phyloP scores from a whole-genome alignment of 2,329 filamentous ascomycete genomes.

The Aspergillus flavus region DNA sequence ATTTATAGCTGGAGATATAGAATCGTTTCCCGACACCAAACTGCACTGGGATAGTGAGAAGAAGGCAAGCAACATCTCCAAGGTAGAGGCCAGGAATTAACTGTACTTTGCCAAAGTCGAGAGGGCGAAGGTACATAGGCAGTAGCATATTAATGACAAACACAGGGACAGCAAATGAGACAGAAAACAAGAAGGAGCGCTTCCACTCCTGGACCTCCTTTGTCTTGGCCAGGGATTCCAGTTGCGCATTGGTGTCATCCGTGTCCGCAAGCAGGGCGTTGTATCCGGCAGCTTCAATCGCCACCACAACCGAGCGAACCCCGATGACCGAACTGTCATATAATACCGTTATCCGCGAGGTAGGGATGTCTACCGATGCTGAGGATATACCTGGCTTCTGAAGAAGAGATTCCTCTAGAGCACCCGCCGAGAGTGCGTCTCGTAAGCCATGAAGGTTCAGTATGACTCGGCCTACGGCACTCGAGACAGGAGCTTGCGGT shows the following conservation, averaged over 20 bases:
- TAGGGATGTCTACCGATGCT: conserved; percentile 73
- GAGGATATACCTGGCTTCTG: conserved; percentile 71
- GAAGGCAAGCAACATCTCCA: conserved; percentile 81
- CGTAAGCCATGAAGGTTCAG: conserved; percentile 83
- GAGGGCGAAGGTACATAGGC: conserved; percentile 75
- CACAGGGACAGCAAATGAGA: conserved; percentile 84
- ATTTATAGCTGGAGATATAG: conserved; percentile 91
- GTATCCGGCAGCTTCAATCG: conserved; percentile 78
- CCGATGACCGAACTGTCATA: conserved; percentile 74
- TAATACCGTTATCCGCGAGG: conserved; percentile 71
- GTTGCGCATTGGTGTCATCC: conserved; percentile 94
- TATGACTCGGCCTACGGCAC: conserved; percentile 65
- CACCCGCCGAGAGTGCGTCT: conserved; percentile 70
- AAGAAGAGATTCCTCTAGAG: conserved; percentile 69
- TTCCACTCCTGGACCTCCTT: conserved; percentile 95
- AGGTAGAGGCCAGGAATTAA: conserved; percentile 77
- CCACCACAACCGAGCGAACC: conserved; percentile 78
- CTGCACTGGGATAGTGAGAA: conserved; percentile 88
- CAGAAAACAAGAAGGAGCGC: conserved; percentile 74
- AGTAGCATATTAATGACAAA: conserved; percentile 92
- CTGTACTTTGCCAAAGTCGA: conserved; percentile 75
- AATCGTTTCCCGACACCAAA: conserved; percentile 96
- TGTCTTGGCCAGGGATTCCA: conserved; percentile 94
- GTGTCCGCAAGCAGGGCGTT: conserved; percentile 88
- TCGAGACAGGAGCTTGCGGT: conserved; percentile 58